A percentile compares a stretch with the other conserved stretches of the same genome.
Evolutionary conservation across 1,139 yeast genomes (phyloP).

Genomic region (Yamadazyma atlantica): DNA sequence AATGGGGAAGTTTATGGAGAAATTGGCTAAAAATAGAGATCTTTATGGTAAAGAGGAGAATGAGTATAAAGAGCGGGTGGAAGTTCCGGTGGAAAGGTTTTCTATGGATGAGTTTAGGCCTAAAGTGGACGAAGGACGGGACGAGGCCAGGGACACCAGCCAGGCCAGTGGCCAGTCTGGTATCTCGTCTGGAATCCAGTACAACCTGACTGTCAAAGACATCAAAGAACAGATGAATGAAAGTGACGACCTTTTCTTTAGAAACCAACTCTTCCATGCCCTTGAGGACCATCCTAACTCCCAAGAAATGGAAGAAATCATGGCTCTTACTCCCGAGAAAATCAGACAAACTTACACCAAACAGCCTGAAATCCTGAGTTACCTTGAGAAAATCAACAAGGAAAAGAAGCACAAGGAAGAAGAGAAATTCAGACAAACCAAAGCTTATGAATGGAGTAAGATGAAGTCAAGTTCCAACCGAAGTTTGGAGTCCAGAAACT

Average conservation of each 20-base stretch:
- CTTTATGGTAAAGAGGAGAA: conserved; percentile 6
- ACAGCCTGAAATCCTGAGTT: conserved; percentile 21
- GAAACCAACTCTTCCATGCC: conserved; percentile 17
- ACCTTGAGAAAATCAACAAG: conserved; percentile 44
- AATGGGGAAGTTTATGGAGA: conserved; percentile 9
- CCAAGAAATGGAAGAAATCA: conserved; percentile 15
- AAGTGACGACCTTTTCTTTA: conserved; percentile 16
- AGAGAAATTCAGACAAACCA: conserved; percentile 44
- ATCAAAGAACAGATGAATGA: too few species aligned
- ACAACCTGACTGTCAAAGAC: too few species aligned
- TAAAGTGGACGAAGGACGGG: conserved; percentile 17
- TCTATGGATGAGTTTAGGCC: conserved; percentile 24
- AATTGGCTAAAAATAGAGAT: conserved; percentile 10
- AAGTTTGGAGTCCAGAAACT: conserved; percentile 44
- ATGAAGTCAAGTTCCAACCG: conserved; percentile 34
- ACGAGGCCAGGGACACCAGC: too few species aligned
- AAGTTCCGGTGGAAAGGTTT: conserved; percentile 20
- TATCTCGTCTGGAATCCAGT: too few species aligned
- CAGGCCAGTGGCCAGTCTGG: too few species aligned
- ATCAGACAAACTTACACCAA: conserved; percentile 14
- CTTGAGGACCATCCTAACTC: conserved; percentile 8
- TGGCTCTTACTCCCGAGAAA: conserved; percentile 18
- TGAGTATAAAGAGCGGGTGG: conserved; percentile 8
- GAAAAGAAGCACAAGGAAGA: conserved; percentile 41
- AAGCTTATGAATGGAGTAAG: conserved; percentile 56